Evolutionary conservation across 345 rosid genomes (phyloP), one percentile per base, ranked within the genome.

Genomic region (Tarenaya hassleriana): DNA sequence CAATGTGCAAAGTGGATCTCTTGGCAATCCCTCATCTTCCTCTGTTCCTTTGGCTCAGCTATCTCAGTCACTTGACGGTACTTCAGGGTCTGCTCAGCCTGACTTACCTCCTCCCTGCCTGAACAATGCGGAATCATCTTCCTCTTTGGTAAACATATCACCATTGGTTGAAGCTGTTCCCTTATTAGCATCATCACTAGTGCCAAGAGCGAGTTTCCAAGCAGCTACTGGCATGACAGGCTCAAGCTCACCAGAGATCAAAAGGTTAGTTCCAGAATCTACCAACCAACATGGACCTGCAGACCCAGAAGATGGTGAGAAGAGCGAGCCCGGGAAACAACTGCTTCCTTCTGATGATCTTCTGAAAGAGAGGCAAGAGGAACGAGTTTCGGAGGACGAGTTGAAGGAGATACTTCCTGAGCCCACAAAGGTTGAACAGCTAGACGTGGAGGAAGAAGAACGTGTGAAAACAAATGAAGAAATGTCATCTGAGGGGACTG

Each of bases 401-500:
- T 75, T 80, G 31, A 66, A 84, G 65, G 77, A 73, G 29, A 24
- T 5, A 24, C 29, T 2, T 2, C 29, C 29, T 24, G 29, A 24
- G 29, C 29, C 29, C 29, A n/a, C n/a, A n/a, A 16, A 21, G 24
- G 52, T 72, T 73, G 67, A 7, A 16, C 16, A 16, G 45, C 73
- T 73, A 13, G 73, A 62, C 29, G n/a, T 12, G 62, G 69, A 52
- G 11, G 66, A 11, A 15, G 41, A 52, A 10, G 62, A 70, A 52
- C 66, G 37, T 50, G 74, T 62, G 13, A 68, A 56, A 59, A 65
- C 11, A 16, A 76, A 73, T 50, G 73, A 67, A 27, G 72, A 62
- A 52, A 68, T 24, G 10, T 78, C 84, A 10, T 75, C 95, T 5
- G 81, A 83, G n/a, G n/a, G n/a, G n/a, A n/a, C n/a, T n/a, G n/a